A percentile compares a stretch with the other conserved stretches of the same genome.
Evolutionary conservation across 2,329 filamentous ascomycete genomes (phyloP).

Genomic region (Sporothrix euskadiensis): DNA sequence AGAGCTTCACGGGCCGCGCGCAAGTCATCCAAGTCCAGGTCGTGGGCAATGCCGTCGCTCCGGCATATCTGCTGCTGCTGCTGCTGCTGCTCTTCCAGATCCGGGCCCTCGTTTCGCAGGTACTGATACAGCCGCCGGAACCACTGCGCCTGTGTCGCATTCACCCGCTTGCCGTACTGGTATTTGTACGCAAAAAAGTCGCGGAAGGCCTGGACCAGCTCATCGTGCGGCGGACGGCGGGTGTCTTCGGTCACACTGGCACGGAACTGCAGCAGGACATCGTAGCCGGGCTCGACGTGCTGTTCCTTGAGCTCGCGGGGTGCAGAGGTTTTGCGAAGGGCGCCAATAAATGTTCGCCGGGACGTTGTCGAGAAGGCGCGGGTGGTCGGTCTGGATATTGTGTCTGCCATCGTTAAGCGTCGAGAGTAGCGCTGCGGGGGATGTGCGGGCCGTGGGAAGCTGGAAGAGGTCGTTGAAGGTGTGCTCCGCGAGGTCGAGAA

Average conservation of each 20-base stretch:
- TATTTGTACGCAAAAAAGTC: constrained; percentile 62
- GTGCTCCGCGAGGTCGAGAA: not conserved
- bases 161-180: constrained; percentile 52
- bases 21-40: constrained; percentile 45
- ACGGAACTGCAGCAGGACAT: constrained; percentile 67
- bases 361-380: constrained; percentile 22
- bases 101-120: constrained; percentile 57
- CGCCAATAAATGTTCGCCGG: constrained; percentile 60
- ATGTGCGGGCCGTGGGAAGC: not conserved
- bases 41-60: not conserved
- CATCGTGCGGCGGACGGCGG: constrained; percentile 62
- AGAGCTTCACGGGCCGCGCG: constrained; percentile 45
- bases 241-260: constrained; percentile 62
- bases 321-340: constrained; percentile 56
- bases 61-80: not conserved
- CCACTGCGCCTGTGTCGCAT: constrained; percentile 67
- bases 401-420: not conserved
- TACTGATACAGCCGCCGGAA: constrained; percentile 51
- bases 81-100: constrained; percentile 42
- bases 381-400: not conserved
- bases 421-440: not conserved
- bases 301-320: constrained; percentile 61
- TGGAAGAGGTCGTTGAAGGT: not conserved
- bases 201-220: constrained; percentile 65
- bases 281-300: constrained; percentile 69